Evolutionary conservation across 2,329 filamentous ascomycete species (phyloP), one percentile per base, ranked within the genome.

Genomic region (Fusarium sarcochroum): DNA sequence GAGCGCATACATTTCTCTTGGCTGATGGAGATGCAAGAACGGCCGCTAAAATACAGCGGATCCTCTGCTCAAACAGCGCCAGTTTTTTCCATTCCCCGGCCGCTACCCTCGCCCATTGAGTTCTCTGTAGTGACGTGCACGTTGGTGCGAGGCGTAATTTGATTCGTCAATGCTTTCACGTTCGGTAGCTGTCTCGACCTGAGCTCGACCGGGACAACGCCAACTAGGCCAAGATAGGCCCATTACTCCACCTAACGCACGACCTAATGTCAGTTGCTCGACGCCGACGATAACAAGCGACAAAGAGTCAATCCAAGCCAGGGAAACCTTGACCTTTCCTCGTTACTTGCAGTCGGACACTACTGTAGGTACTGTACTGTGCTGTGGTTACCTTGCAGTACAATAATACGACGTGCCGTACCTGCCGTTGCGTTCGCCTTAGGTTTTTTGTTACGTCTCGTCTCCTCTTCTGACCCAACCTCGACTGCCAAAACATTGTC

Each of bases 41-140:
- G 55, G 60, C 60, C 65, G 56, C 65, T 65, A 68, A 68, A 51
- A 49, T 59, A 32, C 54, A 61, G 49, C 49, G 65, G 66, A 49
- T 25, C 47, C 35, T 48, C 32, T 23, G 20, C 25, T 42, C 32
- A 45, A 30, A 27, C 49, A 63, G 49, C 42, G 27, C 59, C 42
- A 63, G 23, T 35, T 61, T 53, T 52, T 30, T 42, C 4, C 14
- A 11, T 41, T 56, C 37, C 59, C 60, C 37, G 44, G 58, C 38
- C 37, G 17, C 23, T 49, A 37, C 27, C 45, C 25, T 44, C 45
- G 20, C 47, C 62, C 55, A 66, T 62, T 62, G 35, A 64, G 40
- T 57, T 58, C 49, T 52, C 45, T 45, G 40, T 44, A 57, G 63
- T 68, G 67, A 70, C 58, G 63, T 60, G 67, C 67, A 69, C 67